Evolutionary conservation across 257 asterid genomes (phyloP), one percentile per base, ranked within the genome.

Genomic region (Fraxinus pennsylvanica): DNA sequence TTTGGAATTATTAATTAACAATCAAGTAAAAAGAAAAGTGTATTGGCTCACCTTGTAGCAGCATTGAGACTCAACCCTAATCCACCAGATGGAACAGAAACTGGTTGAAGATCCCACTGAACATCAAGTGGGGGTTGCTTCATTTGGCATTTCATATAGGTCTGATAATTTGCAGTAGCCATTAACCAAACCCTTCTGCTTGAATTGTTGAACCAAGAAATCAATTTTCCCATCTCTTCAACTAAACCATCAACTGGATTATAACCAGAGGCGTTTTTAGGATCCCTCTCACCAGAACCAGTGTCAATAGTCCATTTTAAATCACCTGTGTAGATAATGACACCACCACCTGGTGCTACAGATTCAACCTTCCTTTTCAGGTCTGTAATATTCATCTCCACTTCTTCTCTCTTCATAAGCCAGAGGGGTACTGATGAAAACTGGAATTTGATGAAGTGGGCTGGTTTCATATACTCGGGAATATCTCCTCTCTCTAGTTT

Each of bases 41-140:
- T 75, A 15, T 19, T 38, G 27, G 73, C 85, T 82, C 33, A 90
- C 96, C 90, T 91, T 73, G 91, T 71, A 72, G 82, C 78, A 52
- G 84, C 88, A 80, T 82, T 87, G 78, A 92, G 93, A 80, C 85
- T 91, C 72, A 91, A 81, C 7, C 92, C 92, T 19, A 92, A 84
- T 54, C 90, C 96, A 81, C 78, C 88, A 1, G 96, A 88, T 21
- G 97, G 96, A 74, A 90, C 84, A 74, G 88, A 86, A 15, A 91
- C 90, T 59, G 96, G 77, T 57, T 91, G 94, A 67, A 92, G 88
- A 76, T 80, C 76, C 97, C 97, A 91, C 21, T 80, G 92, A 74
- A 85, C 66, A 75, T 91, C 96, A 82, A 92, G 83, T 71, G 94
- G 89, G 3, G 96, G 93, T 43, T 92, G 88, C 79, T 85, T 91